Conservation (phyloP, 2,329 filamentous ascomycete genomes). For the Immersiporthe knoxdaviesiana region DNA sequence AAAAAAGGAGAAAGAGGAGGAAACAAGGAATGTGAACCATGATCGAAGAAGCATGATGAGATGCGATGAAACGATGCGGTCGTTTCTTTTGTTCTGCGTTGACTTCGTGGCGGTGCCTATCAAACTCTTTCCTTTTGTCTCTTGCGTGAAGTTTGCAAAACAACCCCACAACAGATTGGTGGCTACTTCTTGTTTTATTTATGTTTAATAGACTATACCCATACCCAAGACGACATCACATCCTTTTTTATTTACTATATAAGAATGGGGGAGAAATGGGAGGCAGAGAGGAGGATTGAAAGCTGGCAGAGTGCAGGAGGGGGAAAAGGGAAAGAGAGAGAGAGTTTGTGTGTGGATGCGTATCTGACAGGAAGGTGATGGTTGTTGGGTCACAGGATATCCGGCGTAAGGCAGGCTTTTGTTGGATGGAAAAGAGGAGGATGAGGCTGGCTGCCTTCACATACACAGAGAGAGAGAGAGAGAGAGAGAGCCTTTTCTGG, state of each 20-base stretch:
- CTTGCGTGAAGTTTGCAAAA: not conserved
- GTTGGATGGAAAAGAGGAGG: not conserved
- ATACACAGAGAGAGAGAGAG: not conserved
- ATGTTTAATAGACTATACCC: slow-evolving; percentile 30
- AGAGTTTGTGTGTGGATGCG: not conserved
- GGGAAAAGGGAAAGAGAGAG: not conserved
- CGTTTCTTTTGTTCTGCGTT: slow-evolving; percentile 12
- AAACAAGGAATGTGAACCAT: too few relatives aligned
- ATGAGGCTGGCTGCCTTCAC: too few relatives aligned
- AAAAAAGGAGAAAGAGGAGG: too few relatives aligned
- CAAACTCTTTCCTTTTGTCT: slow-evolving; percentile 21
- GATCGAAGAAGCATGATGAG: slow-evolving; percentile 11
- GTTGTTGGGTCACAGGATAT: slow-evolving; percentile 2
- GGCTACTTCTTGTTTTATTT: not conserved
- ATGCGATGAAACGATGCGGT: slow-evolving; percentile 14
- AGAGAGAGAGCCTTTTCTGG: not conserved
- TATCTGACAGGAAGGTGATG: too few relatives aligned
- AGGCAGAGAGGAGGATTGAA: not conserved
- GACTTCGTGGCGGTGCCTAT: not conserved
- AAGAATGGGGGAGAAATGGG: slow-evolving; percentile 10
- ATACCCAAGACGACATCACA: slow-evolving; percentile 20
- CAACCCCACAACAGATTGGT: slow-evolving; percentile 1
- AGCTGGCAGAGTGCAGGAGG: not conserved
- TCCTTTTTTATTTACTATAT: slow-evolving; percentile 9
- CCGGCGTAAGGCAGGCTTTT: slow-evolving; percentile 2